Evolutionary conservation across 2,329 filamentous ascomycete genomes (phyloP).

Genomic region (Colletotrichum kahawae): DNA sequence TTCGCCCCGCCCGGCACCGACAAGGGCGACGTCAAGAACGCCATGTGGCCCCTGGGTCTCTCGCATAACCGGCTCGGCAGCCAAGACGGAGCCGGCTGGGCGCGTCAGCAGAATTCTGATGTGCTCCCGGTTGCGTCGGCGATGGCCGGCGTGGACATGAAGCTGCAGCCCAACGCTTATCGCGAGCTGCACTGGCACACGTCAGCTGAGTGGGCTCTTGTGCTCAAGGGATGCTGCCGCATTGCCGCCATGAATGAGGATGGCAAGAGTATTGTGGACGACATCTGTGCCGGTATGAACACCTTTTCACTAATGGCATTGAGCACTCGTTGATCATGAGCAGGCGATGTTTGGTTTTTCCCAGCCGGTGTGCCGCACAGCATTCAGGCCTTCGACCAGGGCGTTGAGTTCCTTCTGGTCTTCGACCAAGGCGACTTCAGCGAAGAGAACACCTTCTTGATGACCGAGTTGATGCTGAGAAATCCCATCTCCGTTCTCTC

Average conservation of each 20-base stretch:
- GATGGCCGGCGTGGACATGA: constrained; percentile 66
- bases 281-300: constrained; percentile 39
- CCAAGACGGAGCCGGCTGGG: constrained; percentile 53
- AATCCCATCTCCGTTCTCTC: constrained; percentile 58
- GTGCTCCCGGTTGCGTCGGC: constrained; percentile 53
- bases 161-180: constrained; percentile 60
- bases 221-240: constrained; percentile 58
- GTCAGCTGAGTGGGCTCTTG: constrained; percentile 55
- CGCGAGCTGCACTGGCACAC: constrained; percentile 70
- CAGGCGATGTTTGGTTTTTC: constrained; percentile 62
- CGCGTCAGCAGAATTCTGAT: constrained; percentile 55
- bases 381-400: constrained; percentile 59
- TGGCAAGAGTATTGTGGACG: constrained; percentile 51
- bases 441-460: constrained; percentile 64
- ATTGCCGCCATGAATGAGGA: constrained; percentile 58
- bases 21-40: constrained; percentile 48
- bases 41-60: constrained; percentile 60
- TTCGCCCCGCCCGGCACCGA: constrained; percentile 61
- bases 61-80: constrained; percentile 52
- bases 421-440: constrained; percentile 64
- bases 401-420: constrained; percentile 63
- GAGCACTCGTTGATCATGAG: not conserved
- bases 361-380: constrained; percentile 54
- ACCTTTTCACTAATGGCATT: not conserved
- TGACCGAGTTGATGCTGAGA: constrained; percentile 56